A percentile compares a stretch with the other conserved stretches of the same genome.
These are phyloP conservation scores for Kazachstania psychrophila DNA, from an alignment of 805 yeast species.

Conservation along the genomic window DNA sequence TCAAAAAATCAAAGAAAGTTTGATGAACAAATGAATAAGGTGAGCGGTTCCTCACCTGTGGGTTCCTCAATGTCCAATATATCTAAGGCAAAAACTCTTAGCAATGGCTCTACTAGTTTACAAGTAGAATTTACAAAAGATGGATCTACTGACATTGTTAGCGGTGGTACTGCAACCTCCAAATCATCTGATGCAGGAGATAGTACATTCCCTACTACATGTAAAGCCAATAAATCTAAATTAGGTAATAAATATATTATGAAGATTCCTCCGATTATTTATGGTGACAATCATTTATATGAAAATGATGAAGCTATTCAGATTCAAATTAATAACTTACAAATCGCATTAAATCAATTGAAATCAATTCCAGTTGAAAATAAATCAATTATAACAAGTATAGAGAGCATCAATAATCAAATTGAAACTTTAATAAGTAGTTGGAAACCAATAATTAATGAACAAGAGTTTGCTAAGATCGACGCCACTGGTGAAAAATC, in stretches of 20 bases:
- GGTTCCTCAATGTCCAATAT: not conserved
- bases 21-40: too few relatives aligned
- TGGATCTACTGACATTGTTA: too few relatives aligned
- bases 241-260: too few relatives aligned
- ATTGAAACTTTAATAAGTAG: constrained; percentile 9
- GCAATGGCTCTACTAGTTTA: too few relatives aligned
- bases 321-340: constrained; percentile 12
- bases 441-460: constrained; percentile 20
- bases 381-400: not conserved
- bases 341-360: constrained; percentile 11
- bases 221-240: too few relatives aligned
- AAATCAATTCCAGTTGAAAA: constrained; percentile 5
- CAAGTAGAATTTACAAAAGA: too few relatives aligned
- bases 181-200: too few relatives aligned
- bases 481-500: constrained; percentile 11
- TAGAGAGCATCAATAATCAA: constrained; percentile 13
- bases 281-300: constrained; percentile 7
- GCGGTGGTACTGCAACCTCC: too few relatives aligned
- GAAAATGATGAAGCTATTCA: constrained; percentile 15
- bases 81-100: too few relatives aligned
- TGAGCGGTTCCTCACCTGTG: not conserved
- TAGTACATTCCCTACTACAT: too few relatives aligned
- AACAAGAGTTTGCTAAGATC: constrained; percentile 4
- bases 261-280: constrained; percentile 1
- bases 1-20: too few relatives aligned